phyloP scores from a whole-genome alignment of 83 land plant genomes.

The Diphasiastrum complanatum region DNA sequence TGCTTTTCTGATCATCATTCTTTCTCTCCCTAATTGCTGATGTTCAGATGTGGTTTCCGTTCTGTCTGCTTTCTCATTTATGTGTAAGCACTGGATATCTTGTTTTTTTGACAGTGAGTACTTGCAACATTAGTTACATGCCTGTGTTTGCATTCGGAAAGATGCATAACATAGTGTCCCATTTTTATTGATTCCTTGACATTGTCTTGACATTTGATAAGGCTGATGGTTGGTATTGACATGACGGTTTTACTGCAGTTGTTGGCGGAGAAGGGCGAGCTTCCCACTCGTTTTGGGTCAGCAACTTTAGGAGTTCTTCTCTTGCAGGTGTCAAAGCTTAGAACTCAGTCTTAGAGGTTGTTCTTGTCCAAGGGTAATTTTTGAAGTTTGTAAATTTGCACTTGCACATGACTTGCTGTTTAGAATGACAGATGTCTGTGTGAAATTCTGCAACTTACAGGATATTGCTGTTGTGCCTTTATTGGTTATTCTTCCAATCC shows the following conservation, averaged over 20 bases:
- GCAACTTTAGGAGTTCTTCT: conserved; percentile 77
- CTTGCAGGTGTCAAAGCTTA: conserved; percentile 81
- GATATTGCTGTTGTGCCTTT: conserved; percentile 97
- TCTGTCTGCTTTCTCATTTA: too few relatives aligned
- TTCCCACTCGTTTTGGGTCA: conserved; percentile 43
- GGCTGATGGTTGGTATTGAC: background rate
- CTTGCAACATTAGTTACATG: too few relatives aligned
- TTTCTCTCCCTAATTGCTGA: too few relatives aligned
- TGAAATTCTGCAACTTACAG: conserved; percentile 37
- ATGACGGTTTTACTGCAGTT: conserved; percentile 20
- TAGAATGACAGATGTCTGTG: conserved; percentile 13
- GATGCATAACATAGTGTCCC: too few relatives aligned
- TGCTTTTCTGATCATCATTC: too few relatives aligned
- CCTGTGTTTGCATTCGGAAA: too few relatives aligned
- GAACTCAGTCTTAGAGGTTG: background rate
- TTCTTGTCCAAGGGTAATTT: background rate
- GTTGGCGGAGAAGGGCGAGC: conserved; percentile 44
- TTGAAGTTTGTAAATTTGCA: conserved; percentile 8
- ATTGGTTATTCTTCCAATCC: conserved; percentile 84
- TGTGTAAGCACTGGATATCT: too few relatives aligned
- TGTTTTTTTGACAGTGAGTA: too few relatives aligned
- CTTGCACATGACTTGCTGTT: background rate
- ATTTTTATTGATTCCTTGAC: too few relatives aligned
- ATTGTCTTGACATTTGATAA: too few relatives aligned
- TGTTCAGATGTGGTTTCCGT: too few relatives aligned